phyloP scores from a whole-genome alignment of 73 alveolate genomes.

The Paramecium caudatum region DNA sequence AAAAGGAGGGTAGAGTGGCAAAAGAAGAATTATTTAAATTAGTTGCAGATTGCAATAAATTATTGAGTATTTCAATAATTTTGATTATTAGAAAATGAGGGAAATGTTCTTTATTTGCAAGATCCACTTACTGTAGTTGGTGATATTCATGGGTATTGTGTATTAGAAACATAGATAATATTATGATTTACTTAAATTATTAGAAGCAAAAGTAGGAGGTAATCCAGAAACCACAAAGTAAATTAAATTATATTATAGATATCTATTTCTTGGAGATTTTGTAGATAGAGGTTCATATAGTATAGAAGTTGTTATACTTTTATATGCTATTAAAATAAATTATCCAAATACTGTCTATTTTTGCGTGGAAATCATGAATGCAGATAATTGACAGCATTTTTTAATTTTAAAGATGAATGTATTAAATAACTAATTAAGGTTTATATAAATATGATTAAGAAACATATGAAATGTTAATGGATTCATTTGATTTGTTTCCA shows the following conservation, averaged over 20 bases:
- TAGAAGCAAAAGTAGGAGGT: slow-evolving; percentile 92
- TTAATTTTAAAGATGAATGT: slow-evolving; percentile 92
- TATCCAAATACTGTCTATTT: slow-evolving; percentile 86
- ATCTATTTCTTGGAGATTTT: slow-evolving; percentile 94
- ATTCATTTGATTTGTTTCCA: slow-evolving; percentile 88
- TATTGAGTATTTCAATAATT: slow-evolving; percentile 76
- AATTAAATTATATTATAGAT: slow-evolving; percentile 71
- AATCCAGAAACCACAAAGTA: slow-evolving; percentile 90
- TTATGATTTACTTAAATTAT: slow-evolving; percentile 92
- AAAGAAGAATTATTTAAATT: slow-evolving; percentile 80
- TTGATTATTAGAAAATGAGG: slow-evolving; percentile 86
- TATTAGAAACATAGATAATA: slow-evolving; percentile 75
- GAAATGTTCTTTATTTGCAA: slow-evolving; percentile 88
- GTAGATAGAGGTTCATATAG: slow-evolving; percentile 97
- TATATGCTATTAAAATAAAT: slow-evolving; percentile 88
- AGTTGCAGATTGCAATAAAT: slow-evolving; percentile 82
- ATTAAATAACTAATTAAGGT: not conserved
- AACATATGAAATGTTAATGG: slow-evolving; percentile 85
- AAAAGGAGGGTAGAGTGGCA: slow-evolving; percentile 89
- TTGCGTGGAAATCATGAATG: slow-evolving; percentile 96
- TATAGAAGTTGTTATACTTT: slow-evolving; percentile 88
- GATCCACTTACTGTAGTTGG: slow-evolving; percentile 97
- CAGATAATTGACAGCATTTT: slow-evolving; percentile 92
- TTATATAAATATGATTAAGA: slow-evolving; percentile 82
- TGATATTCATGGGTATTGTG: slow-evolving; percentile 93